Evolutionary conservation across 1,284 basidiomycete species (phyloP).

Genomic region (Butyriboletus appendiculatus): DNA sequence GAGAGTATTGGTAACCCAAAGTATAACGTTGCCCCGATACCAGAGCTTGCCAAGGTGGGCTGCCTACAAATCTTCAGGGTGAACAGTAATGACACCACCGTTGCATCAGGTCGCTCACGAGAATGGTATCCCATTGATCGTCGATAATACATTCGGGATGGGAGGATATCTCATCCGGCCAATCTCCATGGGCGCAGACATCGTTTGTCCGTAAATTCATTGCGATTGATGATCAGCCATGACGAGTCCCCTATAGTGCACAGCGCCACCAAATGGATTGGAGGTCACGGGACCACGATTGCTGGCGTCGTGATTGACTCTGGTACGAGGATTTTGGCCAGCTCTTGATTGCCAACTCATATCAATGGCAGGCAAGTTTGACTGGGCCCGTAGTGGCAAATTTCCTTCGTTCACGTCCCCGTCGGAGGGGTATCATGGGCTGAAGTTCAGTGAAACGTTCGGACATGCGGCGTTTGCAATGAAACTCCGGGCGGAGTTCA

Average conservation of each 20-base stretch:
- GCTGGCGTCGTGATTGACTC: slow-evolving; percentile 81
- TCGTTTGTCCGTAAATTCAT: slow-evolving; percentile 51
- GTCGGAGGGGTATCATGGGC: slow-evolving; percentile 80
- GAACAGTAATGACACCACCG: not conserved
- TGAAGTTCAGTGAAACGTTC: slow-evolving; percentile 71
- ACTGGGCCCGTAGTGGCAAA: slow-evolving; percentile 76
- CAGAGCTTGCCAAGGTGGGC: slow-evolving; percentile 66
- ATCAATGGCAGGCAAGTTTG: slow-evolving; percentile 64
- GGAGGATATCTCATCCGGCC: slow-evolving; percentile 57
- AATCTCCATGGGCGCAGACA: slow-evolving; percentile 79
- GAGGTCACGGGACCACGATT: slow-evolving; percentile 86
- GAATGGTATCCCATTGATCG: slow-evolving; percentile 74
- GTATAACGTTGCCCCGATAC: slow-evolving; percentile 66
- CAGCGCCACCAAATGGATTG: slow-evolving; percentile 90
- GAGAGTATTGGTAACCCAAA: slow-evolving; percentile 88
- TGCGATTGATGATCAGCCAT: not conserved
- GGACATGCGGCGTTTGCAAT: slow-evolving; percentile 70
- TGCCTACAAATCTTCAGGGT: not conserved
- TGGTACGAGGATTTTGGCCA: slow-evolving; percentile 39
- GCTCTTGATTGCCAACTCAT: not conserved
- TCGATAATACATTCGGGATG: slow-evolving; percentile 90
- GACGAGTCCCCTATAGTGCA: slow-evolving; percentile 48
- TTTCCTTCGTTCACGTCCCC: slow-evolving; percentile 84
- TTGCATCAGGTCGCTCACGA: slow-evolving; percentile 60
- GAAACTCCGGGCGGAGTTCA: slow-evolving; percentile 69